Evolutionary conservation across 73 alveolate species (phyloP).

Genomic region (Tetrahymena thermophila): DNA sequence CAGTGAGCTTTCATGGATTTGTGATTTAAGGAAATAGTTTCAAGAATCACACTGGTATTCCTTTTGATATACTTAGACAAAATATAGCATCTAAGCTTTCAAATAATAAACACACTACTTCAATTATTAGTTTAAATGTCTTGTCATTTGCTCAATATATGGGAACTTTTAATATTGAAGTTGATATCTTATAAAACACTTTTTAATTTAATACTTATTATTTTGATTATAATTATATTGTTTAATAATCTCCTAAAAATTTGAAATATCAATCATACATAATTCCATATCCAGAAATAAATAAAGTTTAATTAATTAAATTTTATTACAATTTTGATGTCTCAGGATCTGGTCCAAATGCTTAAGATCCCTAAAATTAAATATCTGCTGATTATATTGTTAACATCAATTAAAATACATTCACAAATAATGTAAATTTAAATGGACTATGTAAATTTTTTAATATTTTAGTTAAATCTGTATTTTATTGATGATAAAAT

Average conservation of each 20-base stretch:
- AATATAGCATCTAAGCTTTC: neutral
- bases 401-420: neutral
- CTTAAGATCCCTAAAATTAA: neutral
- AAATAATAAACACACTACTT: neutral
- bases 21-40: neutral
- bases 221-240: neutral
- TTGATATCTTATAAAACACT: neutral
- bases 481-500: neutral
- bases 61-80: neutral
- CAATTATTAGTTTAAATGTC: neutral
- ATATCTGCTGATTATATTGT: neutral
- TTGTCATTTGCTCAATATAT: neutral
- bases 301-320: neutral
- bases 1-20: neutral
- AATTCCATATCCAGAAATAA: neutral
- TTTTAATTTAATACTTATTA: neutral
- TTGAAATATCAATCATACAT: neutral
- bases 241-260: neutral
- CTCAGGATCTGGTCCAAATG: neutral
- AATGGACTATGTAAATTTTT: neutral
- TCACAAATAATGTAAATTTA: neutral
- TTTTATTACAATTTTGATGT: neutral
- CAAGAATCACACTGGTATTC: neutral
- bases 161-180: neutral
- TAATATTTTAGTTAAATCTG: neutral